These are phyloP conservation scores for Papiliotrema flavescens DNA, from an alignment of 1,284 basidiomycete species.

Conservation along the genomic window DNA sequence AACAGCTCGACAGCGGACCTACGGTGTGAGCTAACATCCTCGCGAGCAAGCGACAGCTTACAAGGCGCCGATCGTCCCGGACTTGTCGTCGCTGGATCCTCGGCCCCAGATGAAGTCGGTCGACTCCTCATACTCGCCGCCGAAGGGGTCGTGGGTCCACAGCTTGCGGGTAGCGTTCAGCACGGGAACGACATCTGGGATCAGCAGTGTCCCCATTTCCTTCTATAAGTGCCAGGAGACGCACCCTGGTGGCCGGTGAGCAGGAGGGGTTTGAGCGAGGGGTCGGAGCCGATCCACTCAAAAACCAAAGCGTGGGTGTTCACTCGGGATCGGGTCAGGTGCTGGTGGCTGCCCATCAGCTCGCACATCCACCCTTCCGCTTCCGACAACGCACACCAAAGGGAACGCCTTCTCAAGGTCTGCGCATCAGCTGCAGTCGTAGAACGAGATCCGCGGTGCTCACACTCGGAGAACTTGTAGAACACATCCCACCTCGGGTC, in stretches of 20 bases:
- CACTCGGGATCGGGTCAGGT: conserved; percentile 57
- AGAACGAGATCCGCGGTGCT: conserved; percentile 7
- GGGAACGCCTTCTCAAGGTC: conserved; percentile 47
- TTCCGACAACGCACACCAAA: conserved; percentile 24
- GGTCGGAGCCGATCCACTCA: conserved; percentile 60
- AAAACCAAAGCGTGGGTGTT: conserved; percentile 65
- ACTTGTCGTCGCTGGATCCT: conserved; percentile 62
- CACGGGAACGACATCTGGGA: conserved; percentile 59
- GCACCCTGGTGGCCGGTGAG: conserved; percentile 65
- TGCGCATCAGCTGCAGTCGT: conserved; percentile 3
- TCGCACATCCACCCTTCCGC: neutral
- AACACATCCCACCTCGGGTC: conserved; percentile 48
- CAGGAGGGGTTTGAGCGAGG: conserved; percentile 60
- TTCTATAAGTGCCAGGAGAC: neutral
- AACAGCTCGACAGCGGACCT: conserved; percentile 58
- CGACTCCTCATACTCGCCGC: conserved; percentile 61
- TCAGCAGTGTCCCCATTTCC: neutral
- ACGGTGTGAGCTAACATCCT: conserved; percentile 1
- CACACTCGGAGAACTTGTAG: conserved; percentile 44
- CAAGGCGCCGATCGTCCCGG: conserved; percentile 59
- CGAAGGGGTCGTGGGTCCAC: conserved; percentile 64
- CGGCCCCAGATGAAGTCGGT: conserved; percentile 57
- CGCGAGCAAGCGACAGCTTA: conserved; percentile 9
- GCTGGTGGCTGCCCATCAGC: conserved; percentile 51
- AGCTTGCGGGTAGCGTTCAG: conserved; percentile 55